Conservation (phyloP, 1,284 basidiomycete species). For the Mrakiaceae sp. region DNA sequence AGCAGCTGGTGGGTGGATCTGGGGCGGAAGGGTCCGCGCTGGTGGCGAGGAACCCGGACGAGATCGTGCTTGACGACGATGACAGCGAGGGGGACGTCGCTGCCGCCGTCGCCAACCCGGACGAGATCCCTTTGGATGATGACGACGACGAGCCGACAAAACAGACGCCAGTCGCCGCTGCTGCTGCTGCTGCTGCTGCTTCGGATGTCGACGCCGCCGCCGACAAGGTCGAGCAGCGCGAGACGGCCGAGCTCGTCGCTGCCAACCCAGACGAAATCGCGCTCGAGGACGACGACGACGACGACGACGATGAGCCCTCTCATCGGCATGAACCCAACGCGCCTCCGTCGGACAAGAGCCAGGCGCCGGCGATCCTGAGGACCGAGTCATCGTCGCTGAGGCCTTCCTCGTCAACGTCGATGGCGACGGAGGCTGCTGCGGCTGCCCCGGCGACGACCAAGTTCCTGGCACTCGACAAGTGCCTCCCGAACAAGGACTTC, state of each 20-base stretch:
- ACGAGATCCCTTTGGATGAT: slow-evolving; percentile 57
- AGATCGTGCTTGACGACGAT: slow-evolving; percentile 49
- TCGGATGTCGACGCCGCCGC: slow-evolving; percentile 1
- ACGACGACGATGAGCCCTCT: slow-evolving; percentile 21
- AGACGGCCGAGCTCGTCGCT: slow-evolving; percentile 20
- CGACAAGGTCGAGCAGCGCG: slow-evolving; percentile 14
- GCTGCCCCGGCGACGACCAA: slow-evolving; percentile 40
- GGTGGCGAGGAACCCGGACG: slow-evolving; percentile 45
- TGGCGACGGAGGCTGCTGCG: too few species aligned
- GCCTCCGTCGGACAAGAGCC: background rate
- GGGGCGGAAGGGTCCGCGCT: background rate
- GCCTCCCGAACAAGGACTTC: slow-evolving; percentile 66
- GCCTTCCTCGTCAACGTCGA: too few species aligned
- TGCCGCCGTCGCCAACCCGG: slow-evolving; percentile 43
- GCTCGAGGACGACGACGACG: slow-evolving; percentile 23
- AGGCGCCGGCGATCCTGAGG: too few species aligned
- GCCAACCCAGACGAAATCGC: slow-evolving; percentile 23
- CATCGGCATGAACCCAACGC: background rate
- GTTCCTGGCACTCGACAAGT: slow-evolving; percentile 91
- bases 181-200: background rate
- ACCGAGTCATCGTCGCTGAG: too few species aligned
- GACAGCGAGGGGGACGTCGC: slow-evolving; percentile 35
- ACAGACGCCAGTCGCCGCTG: background rate
- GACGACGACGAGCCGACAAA: slow-evolving; percentile 38
- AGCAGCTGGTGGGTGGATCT: slow-evolving; percentile 6